These are phyloP conservation scores for Termitomyces sp. DNA, from an alignment of 768 basidiomycete genomes.

Conservation along the genomic window DNA sequence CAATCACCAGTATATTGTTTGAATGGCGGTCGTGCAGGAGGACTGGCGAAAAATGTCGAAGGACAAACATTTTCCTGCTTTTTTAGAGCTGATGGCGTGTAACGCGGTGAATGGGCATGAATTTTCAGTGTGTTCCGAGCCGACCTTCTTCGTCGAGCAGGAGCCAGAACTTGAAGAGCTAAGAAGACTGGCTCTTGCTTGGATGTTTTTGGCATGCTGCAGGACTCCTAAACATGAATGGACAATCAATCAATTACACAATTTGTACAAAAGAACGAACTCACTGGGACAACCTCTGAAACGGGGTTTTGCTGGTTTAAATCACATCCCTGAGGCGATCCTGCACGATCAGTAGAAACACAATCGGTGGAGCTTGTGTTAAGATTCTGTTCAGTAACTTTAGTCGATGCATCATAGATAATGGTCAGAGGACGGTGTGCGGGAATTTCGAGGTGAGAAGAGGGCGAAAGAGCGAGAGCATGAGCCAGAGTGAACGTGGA, in stretches of 20 bases:
- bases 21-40: not conserved
- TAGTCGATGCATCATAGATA: not conserved
- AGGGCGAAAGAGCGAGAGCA: not conserved
- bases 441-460: not conserved
- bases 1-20: constrained; percentile 11
- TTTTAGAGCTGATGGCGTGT: not conserved
- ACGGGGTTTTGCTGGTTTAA: not conserved
- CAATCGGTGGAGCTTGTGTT: not conserved
- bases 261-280: not conserved
- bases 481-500: not conserved
- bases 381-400: not conserved
- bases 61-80: not conserved
- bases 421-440: not conserved
- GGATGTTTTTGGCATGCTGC: not conserved
- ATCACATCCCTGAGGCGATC: not conserved
- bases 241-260: not conserved
- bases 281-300: not conserved
- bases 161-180: constrained; percentile 1
- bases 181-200: not conserved
- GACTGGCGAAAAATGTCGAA: not conserved
- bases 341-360: not conserved
- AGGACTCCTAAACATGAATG: not conserved
- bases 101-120: not conserved
- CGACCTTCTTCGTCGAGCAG: constrained; percentile 1
- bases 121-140: not conserved